Conservation (phyloP, 352 stramenopile genomes). For the Pythium brachiatum region DNA sequence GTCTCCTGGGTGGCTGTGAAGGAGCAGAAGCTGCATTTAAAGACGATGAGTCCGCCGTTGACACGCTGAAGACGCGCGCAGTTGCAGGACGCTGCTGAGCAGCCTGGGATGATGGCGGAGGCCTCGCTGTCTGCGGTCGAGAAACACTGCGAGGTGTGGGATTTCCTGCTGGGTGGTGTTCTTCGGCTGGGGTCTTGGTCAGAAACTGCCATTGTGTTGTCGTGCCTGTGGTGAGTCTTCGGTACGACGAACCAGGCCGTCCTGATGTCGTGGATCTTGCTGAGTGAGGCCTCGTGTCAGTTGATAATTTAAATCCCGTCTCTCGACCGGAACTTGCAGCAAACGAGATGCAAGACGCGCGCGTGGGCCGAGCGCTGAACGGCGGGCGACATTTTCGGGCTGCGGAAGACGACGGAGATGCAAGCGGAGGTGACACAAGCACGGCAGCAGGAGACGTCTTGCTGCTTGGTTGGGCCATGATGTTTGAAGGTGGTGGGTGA, state of each 20-base stretch:
- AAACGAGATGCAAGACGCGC: slow-evolving; percentile 21
- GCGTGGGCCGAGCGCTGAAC: slow-evolving; percentile 7
- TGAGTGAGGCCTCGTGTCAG: neutral
- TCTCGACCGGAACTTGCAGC: slow-evolving; percentile 12
- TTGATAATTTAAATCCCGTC: neutral
- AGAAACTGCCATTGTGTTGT: slow-evolving; percentile 28
- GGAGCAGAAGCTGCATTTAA: neutral
- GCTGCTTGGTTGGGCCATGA: neutral
- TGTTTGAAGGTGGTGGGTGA: neutral
- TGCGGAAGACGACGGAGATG: slow-evolving; percentile 3
- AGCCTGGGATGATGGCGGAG: neutral
- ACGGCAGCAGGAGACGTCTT: neutral
- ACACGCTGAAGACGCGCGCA: neutral
- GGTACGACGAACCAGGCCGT: slow-evolving; percentile 5
- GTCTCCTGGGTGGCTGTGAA: slow-evolving; percentile 2
- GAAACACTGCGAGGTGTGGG: neutral
- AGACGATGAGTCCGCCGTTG: neutral
- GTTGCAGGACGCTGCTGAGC: slow-evolving; percentile 13
- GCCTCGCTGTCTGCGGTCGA: neutral
- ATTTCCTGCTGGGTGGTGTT: neutral
- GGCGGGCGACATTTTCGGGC: slow-evolving; percentile 9
- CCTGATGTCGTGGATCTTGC: slow-evolving; percentile 9
- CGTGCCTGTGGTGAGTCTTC: slow-evolving; percentile 11
- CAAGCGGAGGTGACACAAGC: slow-evolving; percentile 8
- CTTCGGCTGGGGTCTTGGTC: slow-evolving; percentile 5